Evolutionary conservation across 176 grass and related monocot species (phyloP).

Genomic region (Avena eriantha): DNA sequence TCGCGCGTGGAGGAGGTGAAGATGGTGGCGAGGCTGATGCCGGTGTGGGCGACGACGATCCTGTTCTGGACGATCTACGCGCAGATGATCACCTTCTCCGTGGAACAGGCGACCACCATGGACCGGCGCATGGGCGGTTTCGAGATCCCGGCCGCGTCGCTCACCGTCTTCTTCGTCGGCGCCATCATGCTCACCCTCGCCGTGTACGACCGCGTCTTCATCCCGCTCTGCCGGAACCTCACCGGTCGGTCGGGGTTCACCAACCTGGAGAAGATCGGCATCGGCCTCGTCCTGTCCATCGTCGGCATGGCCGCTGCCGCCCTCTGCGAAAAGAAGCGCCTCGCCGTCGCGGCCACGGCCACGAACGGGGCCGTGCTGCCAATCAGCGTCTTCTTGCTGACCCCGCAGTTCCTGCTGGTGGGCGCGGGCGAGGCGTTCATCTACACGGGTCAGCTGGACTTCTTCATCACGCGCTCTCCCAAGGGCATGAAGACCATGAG

Average conservation of each 20-base stretch:
- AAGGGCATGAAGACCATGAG: conserved; percentile 32
- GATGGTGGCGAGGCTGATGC: conserved; percentile 30
- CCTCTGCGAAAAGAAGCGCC: conserved; percentile 10
- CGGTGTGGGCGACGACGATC: conserved; percentile 58
- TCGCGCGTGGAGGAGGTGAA: conserved; percentile 80
- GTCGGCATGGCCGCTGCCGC: conserved; percentile 66
- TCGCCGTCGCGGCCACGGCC: conserved; percentile 25
- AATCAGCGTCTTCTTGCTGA: conserved; percentile 75
- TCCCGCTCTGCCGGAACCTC: conserved; percentile 66
- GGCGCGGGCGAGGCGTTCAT: conserved; percentile 24
- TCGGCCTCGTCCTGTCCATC: conserved; percentile 65
- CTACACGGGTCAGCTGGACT: conserved; percentile 27
- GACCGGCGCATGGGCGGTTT: conserved; percentile 71
- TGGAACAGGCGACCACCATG: conserved; percentile 90
- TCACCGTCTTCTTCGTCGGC: conserved; percentile 82
- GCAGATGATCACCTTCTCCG: conserved; percentile 93
- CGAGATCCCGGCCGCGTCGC: conserved; percentile 74
- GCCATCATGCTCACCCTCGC: conserved; percentile 79
- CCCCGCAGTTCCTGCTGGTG: conserved; percentile 29
- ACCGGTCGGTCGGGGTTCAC: conserved; percentile 57
- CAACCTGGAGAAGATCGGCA: conserved; percentile 76
- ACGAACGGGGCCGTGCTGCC: conserved; percentile 40
- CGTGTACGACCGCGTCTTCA: conserved; percentile 73
- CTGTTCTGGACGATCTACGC: conserved; percentile 92
- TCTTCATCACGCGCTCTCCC: conserved; percentile 23